Conservation (phyloP, 2,329 filamentous ascomycete species). For the Stemphylium vesicarium region DNA sequence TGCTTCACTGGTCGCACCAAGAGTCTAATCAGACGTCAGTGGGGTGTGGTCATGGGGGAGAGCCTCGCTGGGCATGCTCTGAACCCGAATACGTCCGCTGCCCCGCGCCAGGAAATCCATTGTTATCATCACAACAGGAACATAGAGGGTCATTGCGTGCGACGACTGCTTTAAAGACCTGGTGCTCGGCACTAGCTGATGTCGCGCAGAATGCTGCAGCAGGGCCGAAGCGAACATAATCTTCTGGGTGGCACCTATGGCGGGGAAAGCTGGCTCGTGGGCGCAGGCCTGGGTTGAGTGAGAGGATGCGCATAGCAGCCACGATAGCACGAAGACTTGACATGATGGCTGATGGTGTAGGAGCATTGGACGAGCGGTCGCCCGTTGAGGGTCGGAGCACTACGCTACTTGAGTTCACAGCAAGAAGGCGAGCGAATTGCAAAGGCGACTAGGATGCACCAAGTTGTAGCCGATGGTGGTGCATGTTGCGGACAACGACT, state of each 20-base stretch:
- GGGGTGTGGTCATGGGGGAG: background rate
- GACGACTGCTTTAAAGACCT: constrained; percentile 16
- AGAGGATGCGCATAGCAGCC: constrained; percentile 4
- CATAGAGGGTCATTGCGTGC: constrained; percentile 12
- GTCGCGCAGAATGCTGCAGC: constrained; percentile 10
- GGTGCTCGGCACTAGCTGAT: constrained; percentile 14
- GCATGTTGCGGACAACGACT: background rate
- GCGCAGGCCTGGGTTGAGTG: constrained; percentile 1
- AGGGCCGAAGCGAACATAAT: background rate
- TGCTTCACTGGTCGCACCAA: constrained; percentile 7
- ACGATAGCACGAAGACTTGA: constrained; percentile 13
- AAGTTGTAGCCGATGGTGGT: background rate
- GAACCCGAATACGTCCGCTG: background rate
- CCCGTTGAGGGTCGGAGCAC: constrained; percentile 6
- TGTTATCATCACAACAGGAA: background rate
- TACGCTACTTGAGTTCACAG: constrained; percentile 13
- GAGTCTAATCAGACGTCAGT: constrained; percentile 18
- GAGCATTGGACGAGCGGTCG: constrained; percentile 21
- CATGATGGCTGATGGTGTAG: constrained; percentile 15
- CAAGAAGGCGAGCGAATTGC: background rate
- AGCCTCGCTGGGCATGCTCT: background rate
- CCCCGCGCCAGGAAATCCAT: background rate
- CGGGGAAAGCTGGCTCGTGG: background rate
- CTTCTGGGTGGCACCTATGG: background rate
- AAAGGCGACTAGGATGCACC: background rate